phyloP scores from a whole-genome alignment of 1,139 yeast species.

The Hansenula sp. region DNA sequence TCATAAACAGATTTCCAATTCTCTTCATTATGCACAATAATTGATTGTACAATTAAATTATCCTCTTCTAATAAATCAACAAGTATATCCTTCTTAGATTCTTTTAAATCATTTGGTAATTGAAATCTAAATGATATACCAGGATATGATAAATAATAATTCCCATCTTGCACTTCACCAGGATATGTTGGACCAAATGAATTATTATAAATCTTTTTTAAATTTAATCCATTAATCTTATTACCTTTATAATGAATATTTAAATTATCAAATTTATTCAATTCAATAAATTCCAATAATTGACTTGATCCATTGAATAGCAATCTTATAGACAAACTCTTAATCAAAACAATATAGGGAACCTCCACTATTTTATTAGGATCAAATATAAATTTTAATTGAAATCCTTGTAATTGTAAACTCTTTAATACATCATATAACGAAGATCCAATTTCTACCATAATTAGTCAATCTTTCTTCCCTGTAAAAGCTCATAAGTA shows the following conservation, averaged over 20 bases:
- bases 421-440: conserved; percentile 16
- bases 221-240: conserved; percentile 10
- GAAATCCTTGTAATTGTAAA: conserved; percentile 16
- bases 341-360: conserved; percentile 20
- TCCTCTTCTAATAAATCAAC: neutral
- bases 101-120: neutral
- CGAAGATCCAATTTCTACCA: conserved; percentile 16
- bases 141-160: conserved; percentile 42
- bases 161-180: conserved; percentile 29
- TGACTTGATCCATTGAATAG: conserved; percentile 41
- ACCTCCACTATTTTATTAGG: conserved; percentile 17
- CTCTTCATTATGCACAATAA: neutral
- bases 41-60: neutral
- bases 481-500: neutral
- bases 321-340: conserved; percentile 26
- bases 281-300: conserved; percentile 41
- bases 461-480: neutral
- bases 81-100: neutral
- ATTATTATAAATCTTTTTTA: conserved; percentile 42
- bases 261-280: conserved; percentile 24
- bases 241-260: conserved; percentile 13
- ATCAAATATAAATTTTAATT: conserved; percentile 27
- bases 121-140: conserved; percentile 41
- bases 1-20: neutral
- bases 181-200: conserved; percentile 64